Base-by-base conservation (phyloP, 140 eudicot genomes). In the Stevia rebaudiana region DNA sequence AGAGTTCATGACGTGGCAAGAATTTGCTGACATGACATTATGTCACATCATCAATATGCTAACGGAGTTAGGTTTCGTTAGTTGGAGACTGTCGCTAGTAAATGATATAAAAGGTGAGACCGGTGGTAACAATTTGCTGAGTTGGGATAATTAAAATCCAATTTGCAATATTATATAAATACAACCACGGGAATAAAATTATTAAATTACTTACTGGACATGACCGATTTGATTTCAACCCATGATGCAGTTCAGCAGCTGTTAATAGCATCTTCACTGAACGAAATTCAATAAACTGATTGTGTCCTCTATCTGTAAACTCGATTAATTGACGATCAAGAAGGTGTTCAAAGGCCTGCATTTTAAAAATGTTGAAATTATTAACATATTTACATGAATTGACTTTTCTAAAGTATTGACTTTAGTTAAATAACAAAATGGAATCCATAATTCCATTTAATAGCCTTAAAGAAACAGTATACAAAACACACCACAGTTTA, bases 261-360 rank as follows among this genome's bases (percentile, higher is more conserved):
- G 96, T 72, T 46, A 92, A 51, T 28, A 92, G 75, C 50, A 88
- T 78, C 78, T 83, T 92, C 71, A 92, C 92, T 21, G 87, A 82
- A 47, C 96, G 96, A 53, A 76, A 92, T 70, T 92, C 96, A 15
- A 77, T 41, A 21, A 84, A 81, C 71, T 92, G 98, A 69, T 64
- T 84, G 19, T 81, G 79, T 51, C 95, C 92, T 75, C 89, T 88
- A 61, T 56, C 96, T 76, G 68, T 72, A 63, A 84, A 85, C 61
- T 80, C 78, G 58, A 88, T 71, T 43, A 92, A 52, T 48, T 82
- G 87, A 56, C 96, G 83, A 41, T 81, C 79, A 35, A 85, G 39
- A 69, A 92, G 98, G 72, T 92, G 98, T 69, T 87, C 96, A 81
- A 92, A 85, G 15, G 98, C 95, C 98, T 88, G 88, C 74, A 75